phyloP scores from a whole-genome alignment of 352 stramenopile species.

The Aphanomyces cochlioides region DNA sequence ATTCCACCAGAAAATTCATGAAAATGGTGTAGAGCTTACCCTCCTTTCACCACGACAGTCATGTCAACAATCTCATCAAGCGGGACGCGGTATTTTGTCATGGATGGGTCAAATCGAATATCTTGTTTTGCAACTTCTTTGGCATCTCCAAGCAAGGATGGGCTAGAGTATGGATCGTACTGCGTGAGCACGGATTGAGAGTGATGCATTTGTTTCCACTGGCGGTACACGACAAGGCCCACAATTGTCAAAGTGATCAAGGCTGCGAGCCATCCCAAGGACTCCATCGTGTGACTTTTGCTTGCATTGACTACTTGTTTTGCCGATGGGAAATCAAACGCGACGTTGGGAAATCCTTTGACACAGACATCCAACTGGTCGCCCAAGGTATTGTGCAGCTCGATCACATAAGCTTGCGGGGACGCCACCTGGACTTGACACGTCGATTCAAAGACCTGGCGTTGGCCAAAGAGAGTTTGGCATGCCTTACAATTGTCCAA shows the following conservation, averaged over 20 bases:
- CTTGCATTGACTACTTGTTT: not conserved
- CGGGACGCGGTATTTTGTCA: not conserved
- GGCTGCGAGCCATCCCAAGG: not conserved
- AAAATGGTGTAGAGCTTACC: not conserved
- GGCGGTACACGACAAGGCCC: not conserved
- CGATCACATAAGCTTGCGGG: not conserved
- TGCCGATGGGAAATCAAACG: not conserved
- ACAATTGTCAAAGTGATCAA: not conserved
- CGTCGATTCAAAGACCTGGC: not conserved
- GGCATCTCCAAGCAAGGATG: not conserved
- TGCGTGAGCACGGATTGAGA: not conserved
- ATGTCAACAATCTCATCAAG: not conserved
- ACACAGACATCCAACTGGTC: slow-evolving; percentile 6
- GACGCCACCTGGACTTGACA: slow-evolving; percentile 1
- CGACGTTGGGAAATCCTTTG: not conserved
- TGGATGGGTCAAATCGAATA: slow-evolving; percentile 8
- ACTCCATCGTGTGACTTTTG: not conserved
- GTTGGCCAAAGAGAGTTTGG: not conserved
- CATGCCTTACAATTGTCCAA: not conserved
- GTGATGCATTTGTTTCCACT: not conserved
- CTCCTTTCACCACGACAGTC: not conserved
- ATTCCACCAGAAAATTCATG: not conserved
- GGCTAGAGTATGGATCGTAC: not conserved
- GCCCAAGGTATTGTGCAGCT: not conserved
- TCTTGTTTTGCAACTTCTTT: not conserved